Evolutionary conservation across 208 protist genomes (phyloP).

Genomic region (Acanthamoeba triangularis): DNA sequence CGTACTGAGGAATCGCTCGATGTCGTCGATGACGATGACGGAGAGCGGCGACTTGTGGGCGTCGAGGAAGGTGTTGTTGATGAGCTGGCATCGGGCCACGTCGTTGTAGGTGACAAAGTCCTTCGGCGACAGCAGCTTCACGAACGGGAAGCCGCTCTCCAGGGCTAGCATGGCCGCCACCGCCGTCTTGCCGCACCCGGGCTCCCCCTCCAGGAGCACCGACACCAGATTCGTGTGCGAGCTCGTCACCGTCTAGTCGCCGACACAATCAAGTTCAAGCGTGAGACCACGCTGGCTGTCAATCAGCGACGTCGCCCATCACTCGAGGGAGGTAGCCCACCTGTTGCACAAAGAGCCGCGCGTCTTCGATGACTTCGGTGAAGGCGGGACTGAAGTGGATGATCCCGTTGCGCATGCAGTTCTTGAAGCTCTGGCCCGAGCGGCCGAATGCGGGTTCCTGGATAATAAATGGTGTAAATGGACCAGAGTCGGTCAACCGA

Average conservation of each 20-base stretch:
- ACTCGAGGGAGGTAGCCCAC: too few relatives aligned
- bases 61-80: constrained; percentile 99
- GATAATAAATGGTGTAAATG: background rate
- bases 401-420: constrained; percentile 93
- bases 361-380: constrained; percentile 89
- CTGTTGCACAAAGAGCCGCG: constrained; percentile 92
- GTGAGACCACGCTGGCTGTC: too few relatives aligned
- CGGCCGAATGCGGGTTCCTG: constrained; percentile 95
- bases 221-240: constrained; percentile 90
- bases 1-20: constrained; percentile 95
- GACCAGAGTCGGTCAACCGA: too few relatives aligned
- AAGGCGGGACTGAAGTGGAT: constrained; percentile 94
- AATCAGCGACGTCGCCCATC: too few relatives aligned
- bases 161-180: constrained; percentile 96
- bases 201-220: constrained; percentile 94
- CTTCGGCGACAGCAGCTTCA: constrained; percentile 97
- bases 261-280: too few relatives aligned
- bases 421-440: constrained; percentile 94
- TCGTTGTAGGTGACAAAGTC: constrained; percentile 95
- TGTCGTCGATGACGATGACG: constrained; percentile 98
- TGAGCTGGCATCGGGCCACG: constrained; percentile 87
- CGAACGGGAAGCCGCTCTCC: constrained; percentile 96
- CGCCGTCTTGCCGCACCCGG: constrained; percentile 97
- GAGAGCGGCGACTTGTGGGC: constrained; percentile 98
- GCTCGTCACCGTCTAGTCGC: constrained; percentile 87